Evolutionary conservation across 805 yeast genomes (phyloP).

Genomic region (Cyberlindnera japonica): DNA sequence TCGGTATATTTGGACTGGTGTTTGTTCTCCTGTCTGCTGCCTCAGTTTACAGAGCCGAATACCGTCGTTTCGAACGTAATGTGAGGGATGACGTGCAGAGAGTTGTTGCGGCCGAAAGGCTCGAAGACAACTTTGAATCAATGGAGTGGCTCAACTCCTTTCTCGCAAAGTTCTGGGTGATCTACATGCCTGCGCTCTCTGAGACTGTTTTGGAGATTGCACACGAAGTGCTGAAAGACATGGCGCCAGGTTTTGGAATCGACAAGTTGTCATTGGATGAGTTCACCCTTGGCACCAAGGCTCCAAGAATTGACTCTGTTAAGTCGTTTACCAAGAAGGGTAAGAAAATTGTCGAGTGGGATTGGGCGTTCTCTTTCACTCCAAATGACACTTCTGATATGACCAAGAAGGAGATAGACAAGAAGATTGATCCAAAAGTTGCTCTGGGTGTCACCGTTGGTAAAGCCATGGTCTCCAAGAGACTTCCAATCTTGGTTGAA

Average conservation of each 20-base stretch:
- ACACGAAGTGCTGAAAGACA: slow-evolving; percentile 62
- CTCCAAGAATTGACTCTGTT: slow-evolving; percentile 70
- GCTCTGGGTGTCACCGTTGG: slow-evolving; percentile 80
- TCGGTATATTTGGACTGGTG: slow-evolving; percentile 59
- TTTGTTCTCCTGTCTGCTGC: slow-evolving; percentile 58
- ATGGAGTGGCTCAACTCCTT: slow-evolving; percentile 81
- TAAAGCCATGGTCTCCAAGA: slow-evolving; percentile 73
- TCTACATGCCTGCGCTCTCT: slow-evolving; percentile 81
- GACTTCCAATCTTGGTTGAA: slow-evolving; percentile 74
- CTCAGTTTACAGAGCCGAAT: slow-evolving; percentile 68
- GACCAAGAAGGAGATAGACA: slow-evolving; percentile 70
- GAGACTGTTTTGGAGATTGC: slow-evolving; percentile 69
- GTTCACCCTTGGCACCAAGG: slow-evolving; percentile 76
- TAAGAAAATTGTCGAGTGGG: slow-evolving; percentile 69
- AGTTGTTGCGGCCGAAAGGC: slow-evolving; percentile 54
- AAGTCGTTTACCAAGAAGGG: slow-evolving; percentile 72
- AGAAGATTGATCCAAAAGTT: slow-evolving; percentile 74
- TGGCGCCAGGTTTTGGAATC: slow-evolving; percentile 81
- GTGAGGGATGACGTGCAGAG: slow-evolving; percentile 75
- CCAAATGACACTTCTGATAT: slow-evolving; percentile 81
- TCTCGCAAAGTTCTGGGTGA: slow-evolving; percentile 79
- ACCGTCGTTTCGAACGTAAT: slow-evolving; percentile 70
- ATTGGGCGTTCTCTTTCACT: slow-evolving; percentile 76
- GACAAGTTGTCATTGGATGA: slow-evolving; percentile 70
- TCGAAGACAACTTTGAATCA: slow-evolving; percentile 64